Evolutionary conservation across 2,329 filamentous ascomycete species (phyloP).

Genomic region (Aureobasidium sp.): DNA sequence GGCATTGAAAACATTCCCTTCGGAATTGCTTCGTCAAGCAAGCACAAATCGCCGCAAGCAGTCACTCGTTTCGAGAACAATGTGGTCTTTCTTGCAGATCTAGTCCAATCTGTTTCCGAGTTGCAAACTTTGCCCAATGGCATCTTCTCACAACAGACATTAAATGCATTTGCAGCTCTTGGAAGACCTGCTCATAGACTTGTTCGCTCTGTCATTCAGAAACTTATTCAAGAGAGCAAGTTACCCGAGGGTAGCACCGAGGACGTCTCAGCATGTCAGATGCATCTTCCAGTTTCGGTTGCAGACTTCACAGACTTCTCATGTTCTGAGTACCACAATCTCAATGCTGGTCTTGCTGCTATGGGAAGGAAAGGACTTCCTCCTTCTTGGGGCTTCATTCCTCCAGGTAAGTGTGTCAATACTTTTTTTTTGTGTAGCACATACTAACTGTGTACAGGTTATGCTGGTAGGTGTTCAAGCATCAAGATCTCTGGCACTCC

Average conservation of each 20-base stretch:
- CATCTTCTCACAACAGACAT: conserved; percentile 26
- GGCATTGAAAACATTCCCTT: conserved; percentile 46
- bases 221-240: conserved; percentile 22
- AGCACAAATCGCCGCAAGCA: conserved; percentile 32
- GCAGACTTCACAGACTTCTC: conserved; percentile 52
- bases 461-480: conserved; percentile 47
- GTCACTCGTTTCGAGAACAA: conserved; percentile 44
- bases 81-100: conserved; percentile 41
- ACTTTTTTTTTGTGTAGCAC: neutral
- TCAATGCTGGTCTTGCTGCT: conserved; percentile 40
- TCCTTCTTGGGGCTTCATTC: conserved; percentile 29
- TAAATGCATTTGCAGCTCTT: conserved; percentile 45
- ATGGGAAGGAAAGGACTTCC: conserved; percentile 32
- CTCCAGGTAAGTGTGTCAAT: conserved; percentile 29
- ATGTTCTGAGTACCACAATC: conserved; percentile 44
- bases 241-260: conserved; percentile 23
- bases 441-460: conserved; percentile 26
- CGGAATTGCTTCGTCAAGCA: conserved; percentile 38
- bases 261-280: conserved; percentile 32
- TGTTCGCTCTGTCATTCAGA: conserved; percentile 36
- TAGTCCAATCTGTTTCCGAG: conserved; percentile 1
- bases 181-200: conserved; percentile 25
- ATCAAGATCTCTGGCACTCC: conserved; percentile 42
- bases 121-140: conserved; percentile 14
- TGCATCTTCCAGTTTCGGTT: conserved; percentile 49